Conservation (phyloP, 495 filamentous ascomycete species). For the Tuber umbilicatum region DNA sequence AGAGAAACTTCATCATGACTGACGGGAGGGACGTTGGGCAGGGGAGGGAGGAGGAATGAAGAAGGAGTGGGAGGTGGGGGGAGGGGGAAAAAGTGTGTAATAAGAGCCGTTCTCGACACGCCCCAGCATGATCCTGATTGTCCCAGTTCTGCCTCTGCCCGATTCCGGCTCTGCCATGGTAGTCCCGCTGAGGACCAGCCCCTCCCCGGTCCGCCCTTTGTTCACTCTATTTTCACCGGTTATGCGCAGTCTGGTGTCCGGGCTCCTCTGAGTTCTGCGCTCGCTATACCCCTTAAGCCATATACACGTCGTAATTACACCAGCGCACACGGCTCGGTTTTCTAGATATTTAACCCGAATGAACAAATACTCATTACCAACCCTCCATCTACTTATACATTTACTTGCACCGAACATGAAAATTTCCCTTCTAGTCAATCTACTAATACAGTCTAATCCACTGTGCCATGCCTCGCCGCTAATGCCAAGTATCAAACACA, state of each 20-base stretch:
- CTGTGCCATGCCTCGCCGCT: no score
- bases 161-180: neutral
- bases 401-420: no score
- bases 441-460: neutral
- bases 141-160: neutral
- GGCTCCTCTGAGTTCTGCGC: neutral
- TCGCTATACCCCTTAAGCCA: neutral
- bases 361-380: neutral
- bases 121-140: neutral
- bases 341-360: neutral
- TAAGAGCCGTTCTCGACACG: no score
- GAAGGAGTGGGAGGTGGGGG: no score
- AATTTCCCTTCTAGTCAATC: neutral
- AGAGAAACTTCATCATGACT: no score
- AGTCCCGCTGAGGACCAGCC: neutral
- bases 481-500: neutral
- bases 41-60: no score
- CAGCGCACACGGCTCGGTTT: neutral
- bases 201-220: neutral
- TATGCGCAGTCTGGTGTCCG: neutral
- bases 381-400: no score
- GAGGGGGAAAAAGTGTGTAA: no score
- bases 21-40: no score
- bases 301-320: neutral
- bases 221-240: neutral